Conservation (phyloP, 1,284 basidiomycete genomes). For the Abortiporus biennis region DNA sequence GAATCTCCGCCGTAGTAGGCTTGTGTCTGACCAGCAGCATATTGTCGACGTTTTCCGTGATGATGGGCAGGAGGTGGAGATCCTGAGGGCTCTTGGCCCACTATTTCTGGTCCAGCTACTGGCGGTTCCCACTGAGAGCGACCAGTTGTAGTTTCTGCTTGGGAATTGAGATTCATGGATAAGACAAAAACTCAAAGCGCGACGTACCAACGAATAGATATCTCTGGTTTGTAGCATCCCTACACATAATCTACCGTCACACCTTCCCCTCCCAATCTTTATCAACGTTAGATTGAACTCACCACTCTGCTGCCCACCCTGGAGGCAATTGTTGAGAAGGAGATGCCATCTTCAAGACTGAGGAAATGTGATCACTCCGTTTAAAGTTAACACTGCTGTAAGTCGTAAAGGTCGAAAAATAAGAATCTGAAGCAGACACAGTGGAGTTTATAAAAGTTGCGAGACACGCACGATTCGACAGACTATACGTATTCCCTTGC, state of each 20-base stretch:
- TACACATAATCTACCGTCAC: constrained; percentile 11
- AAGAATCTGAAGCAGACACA: no score
- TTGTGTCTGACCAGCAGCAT: constrained; percentile 86
- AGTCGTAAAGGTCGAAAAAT: no score
- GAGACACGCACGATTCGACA: no score
- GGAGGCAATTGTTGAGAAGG: constrained; percentile 72
- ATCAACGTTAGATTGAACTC: constrained; percentile 23
- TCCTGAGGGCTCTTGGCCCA: constrained; percentile 29
- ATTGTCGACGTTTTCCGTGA: constrained; percentile 76
- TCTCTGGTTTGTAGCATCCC: constrained; percentile 77
- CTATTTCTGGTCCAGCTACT: constrained; percentile 27
- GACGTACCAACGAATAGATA: constrained; percentile 77
- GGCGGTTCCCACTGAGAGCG: constrained; percentile 66
- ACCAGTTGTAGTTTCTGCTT: constrained; percentile 46
- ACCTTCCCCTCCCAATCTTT: no score
- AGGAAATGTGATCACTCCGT: no score
- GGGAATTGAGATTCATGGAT: background rate
- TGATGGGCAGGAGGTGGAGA: constrained; percentile 31
- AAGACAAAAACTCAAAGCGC: background rate
- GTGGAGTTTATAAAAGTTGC: no score
- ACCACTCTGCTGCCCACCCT: constrained; percentile 91
- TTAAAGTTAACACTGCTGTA: no score
- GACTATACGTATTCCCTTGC: no score
- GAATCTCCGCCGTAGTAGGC: constrained; percentile 67
- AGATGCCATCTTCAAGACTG: constrained; percentile 50